phyloP scores from a whole-genome alignment of 495 filamentous ascomycete species.

The Trichoderma reesei region DNA sequence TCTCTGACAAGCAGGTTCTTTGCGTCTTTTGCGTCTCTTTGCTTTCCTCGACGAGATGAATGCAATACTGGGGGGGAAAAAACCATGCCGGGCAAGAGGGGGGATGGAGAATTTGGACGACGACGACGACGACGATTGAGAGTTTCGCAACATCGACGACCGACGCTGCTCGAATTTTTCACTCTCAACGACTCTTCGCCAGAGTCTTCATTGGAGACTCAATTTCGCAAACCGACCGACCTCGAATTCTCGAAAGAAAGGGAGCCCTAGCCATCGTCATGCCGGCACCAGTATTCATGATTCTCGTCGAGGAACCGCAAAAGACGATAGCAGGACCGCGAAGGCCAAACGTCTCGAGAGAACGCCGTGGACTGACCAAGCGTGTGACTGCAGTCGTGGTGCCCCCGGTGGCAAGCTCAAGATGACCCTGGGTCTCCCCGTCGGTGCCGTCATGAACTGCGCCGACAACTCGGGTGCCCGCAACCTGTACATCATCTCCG shows the following conservation, averaged over 20 bases:
- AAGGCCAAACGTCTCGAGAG: not conserved
- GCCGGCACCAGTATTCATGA: not conserved
- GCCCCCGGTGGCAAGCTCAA: constrained; percentile 99
- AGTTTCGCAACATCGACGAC: not conserved
- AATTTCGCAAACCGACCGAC: not conserved
- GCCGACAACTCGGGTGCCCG: constrained; percentile 97
- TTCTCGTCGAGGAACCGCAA: not conserved
- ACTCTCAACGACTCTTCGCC: not conserved
- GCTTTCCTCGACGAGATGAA: not conserved
- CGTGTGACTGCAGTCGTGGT: constrained; percentile 53
- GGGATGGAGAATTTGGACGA: not conserved
- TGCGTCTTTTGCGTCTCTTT: not conserved
- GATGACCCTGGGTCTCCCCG: constrained; percentile 99
- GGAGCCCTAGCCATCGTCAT: not conserved
- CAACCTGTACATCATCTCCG: constrained; percentile 99
- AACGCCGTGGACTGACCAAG: constrained; percentile 4
- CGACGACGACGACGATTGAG: not conserved
- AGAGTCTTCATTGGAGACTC: not conserved
- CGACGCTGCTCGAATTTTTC: not conserved
- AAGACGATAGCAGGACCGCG: constrained; percentile 12
- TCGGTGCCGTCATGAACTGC: constrained; percentile 95
- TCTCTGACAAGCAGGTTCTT: not conserved
- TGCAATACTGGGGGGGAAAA: not conserved
- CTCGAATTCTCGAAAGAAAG: not conserved
- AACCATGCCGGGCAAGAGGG: constrained; percentile 7